Conservation (phyloP, 768 basidiomycete species). For the Hydnum rufescens region DNA sequence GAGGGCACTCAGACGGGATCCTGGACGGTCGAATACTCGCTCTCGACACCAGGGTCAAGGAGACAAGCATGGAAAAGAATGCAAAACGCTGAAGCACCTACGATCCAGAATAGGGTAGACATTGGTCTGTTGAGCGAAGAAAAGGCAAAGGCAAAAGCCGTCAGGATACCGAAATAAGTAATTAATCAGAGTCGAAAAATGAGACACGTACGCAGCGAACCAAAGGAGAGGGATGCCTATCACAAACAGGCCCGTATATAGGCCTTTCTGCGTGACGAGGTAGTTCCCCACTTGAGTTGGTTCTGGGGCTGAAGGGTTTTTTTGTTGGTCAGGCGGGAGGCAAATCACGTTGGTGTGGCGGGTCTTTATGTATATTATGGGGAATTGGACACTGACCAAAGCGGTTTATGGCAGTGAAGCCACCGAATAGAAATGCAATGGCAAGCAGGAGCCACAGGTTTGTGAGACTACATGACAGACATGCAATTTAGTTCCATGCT, state of each 20-base stretch:
- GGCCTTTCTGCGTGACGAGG: conserved; percentile 69
- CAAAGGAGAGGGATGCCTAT: conserved; percentile 81
- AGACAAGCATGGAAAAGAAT: conserved; percentile 74
- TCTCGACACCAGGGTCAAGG: conserved; percentile 89
- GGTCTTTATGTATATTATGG: too few species aligned
- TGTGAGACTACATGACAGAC: too few species aligned
- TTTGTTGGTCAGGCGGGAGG: not conserved
- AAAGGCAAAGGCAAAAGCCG: too few species aligned
- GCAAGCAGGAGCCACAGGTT: conserved; percentile 70
- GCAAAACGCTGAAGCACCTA: conserved; percentile 67
- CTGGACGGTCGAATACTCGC: conserved; percentile 71
- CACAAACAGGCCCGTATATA: conserved; percentile 77
- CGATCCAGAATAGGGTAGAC: conserved; percentile 79
- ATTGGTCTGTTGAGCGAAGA: conserved; percentile 13
- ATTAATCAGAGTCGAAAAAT: not conserved
- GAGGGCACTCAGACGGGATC: too few species aligned
- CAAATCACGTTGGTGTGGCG: too few species aligned
- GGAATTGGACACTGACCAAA: conserved; percentile 39
- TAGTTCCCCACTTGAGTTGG: conserved; percentile 67
- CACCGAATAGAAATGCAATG: conserved; percentile 73
- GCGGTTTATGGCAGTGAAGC: conserved; percentile 74
- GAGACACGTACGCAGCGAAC: conserved; percentile 17
- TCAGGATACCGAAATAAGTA: too few species aligned
- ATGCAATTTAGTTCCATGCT: too few species aligned
- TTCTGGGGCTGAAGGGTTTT: conserved; percentile 39